Percentiles rank a stretch among this genome's conserved stretches.
phyloP scores from a whole-genome alignment of 192 early-diverging fungal species.

The Phlyctochytrium arcticum region DNA sequence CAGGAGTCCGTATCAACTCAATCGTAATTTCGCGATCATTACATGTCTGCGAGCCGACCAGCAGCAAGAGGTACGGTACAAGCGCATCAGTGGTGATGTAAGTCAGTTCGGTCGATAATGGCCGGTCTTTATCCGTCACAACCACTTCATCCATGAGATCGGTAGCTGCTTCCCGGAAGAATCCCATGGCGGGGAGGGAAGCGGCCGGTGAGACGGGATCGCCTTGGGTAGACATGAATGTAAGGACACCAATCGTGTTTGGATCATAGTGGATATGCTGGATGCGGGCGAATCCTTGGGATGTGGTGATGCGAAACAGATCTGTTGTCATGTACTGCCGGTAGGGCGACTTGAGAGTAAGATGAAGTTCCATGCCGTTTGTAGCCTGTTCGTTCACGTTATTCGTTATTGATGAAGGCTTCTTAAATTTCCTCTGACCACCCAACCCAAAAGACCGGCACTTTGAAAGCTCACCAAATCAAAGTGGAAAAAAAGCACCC shows the following conservation, averaged over 20 bases:
- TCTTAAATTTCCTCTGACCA: too few species aligned
- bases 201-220: not conserved
- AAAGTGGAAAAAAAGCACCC: too few species aligned
- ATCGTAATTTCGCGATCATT: slow-evolving; percentile 1
- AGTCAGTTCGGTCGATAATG: not conserved
- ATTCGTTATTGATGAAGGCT: too few species aligned
- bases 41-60: slow-evolving; percentile 2
- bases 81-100: slow-evolving; percentile 4
- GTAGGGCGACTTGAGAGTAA: slow-evolving; percentile 6
- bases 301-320: not conserved
- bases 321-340: slow-evolving; percentile 8
- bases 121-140: not conserved
- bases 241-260: not conserved
- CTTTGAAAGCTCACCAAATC: too few species aligned
- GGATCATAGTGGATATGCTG: slow-evolving; percentile 2
- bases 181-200: not conserved
- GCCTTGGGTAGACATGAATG: not conserved
- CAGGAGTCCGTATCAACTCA: not conserved
- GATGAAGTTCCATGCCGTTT: not conserved
- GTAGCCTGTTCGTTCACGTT: too few species aligned
- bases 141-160: not conserved
- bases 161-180: not conserved
- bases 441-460: too few species aligned
- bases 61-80: not conserved
- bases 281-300: slow-evolving; percentile 7